These are phyloP conservation scores for Globisporangium viniferum DNA, from an alignment of 352 stramenopile genomes.

Conservation along the genomic window DNA sequence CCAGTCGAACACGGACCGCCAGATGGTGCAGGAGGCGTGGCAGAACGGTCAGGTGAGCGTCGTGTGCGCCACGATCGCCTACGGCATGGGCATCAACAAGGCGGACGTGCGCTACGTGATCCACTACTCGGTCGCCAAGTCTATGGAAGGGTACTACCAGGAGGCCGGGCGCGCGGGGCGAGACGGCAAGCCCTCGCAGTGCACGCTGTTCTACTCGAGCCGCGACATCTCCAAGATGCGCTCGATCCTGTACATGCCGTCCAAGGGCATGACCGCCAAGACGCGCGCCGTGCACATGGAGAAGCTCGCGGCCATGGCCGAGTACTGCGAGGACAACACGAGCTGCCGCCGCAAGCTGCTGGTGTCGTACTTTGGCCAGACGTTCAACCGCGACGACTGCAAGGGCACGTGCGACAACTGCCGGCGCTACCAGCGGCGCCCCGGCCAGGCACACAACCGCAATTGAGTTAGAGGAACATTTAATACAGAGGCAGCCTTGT, in stretches of 20 bases:
- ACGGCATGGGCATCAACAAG: constrained; percentile 96
- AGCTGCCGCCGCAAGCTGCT: constrained; percentile 72
- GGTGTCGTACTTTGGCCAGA: constrained; percentile 80
- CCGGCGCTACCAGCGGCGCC: constrained; percentile 9
- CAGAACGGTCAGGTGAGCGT: constrained; percentile 81
- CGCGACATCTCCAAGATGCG: constrained; percentile 84
- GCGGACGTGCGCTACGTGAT: constrained; percentile 92
- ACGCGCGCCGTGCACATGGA: constrained; percentile 67
- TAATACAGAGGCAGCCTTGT: neutral
- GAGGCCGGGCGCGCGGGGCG: constrained; percentile 95
- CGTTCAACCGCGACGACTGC: constrained; percentile 65
- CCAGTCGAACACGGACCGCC: constrained; percentile 68
- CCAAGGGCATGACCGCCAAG: constrained; percentile 77
- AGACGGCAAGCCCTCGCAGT: constrained; percentile 92
- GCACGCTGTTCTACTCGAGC: constrained; percentile 88
- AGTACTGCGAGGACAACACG: constrained; percentile 76
- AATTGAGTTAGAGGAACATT: neutral
- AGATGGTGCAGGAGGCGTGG: constrained; percentile 79
- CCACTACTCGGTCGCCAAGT: constrained; percentile 90
- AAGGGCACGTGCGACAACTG: constrained; percentile 28
- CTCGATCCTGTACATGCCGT: constrained; percentile 70
- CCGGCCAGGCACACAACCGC: constrained; percentile 7
- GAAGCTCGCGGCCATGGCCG: constrained; percentile 74
- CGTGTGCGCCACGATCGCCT: constrained; percentile 95
- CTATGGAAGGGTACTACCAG: constrained; percentile 98